A percentile compares a stretch with the other conserved stretches of the same genome.
These are phyloP conservation scores for Rhynchosporium secalis DNA, from an alignment of 2,329 filamentous ascomycete genomes.

Conservation along the genomic window DNA sequence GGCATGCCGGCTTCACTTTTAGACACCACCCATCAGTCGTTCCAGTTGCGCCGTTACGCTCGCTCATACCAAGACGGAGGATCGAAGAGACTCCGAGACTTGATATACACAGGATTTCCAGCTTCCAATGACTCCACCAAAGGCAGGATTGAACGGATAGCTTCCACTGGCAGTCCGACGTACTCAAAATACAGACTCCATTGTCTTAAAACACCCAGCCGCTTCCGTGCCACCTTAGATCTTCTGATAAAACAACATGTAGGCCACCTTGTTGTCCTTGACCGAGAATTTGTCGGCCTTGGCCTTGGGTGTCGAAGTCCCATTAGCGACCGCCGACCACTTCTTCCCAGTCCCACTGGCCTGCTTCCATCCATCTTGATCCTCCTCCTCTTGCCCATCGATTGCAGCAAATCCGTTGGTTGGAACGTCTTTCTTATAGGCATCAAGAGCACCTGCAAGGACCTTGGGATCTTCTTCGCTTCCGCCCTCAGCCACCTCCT, in stretches of 20 bases:
- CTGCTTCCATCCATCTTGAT: conserved; percentile 81
- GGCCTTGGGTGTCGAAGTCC: conserved; percentile 56
- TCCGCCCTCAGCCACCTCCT: conserved; percentile 86
- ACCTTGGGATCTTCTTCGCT: conserved; percentile 75
- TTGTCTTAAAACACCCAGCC: background rate
- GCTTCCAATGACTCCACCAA: background rate
- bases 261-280: conserved; percentile 95
- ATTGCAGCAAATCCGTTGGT: conserved; percentile 73
- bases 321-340: conserved; percentile 71
- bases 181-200: background rate
- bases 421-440: conserved; percentile 60
- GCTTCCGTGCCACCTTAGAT: conserved; percentile 30
- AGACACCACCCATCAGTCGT: conserved; percentile 25
- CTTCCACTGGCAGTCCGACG: background rate
- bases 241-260: conserved; percentile 88
- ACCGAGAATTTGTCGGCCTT: conserved; percentile 60
- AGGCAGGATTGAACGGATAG: background rate
- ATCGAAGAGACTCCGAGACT: conserved; percentile 20
- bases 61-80: conserved; percentile 28
- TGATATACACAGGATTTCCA: conserved; percentile 25
- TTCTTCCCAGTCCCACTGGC: conserved; percentile 74
- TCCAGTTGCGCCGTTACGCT: conserved; percentile 19
- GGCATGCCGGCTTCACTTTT: conserved; percentile 23
- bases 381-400: conserved; percentile 65
- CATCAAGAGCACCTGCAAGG: conserved; percentile 65